phyloP scores from a whole-genome alignment of 75 land plant species.

The Pinus albicaulis region DNA sequence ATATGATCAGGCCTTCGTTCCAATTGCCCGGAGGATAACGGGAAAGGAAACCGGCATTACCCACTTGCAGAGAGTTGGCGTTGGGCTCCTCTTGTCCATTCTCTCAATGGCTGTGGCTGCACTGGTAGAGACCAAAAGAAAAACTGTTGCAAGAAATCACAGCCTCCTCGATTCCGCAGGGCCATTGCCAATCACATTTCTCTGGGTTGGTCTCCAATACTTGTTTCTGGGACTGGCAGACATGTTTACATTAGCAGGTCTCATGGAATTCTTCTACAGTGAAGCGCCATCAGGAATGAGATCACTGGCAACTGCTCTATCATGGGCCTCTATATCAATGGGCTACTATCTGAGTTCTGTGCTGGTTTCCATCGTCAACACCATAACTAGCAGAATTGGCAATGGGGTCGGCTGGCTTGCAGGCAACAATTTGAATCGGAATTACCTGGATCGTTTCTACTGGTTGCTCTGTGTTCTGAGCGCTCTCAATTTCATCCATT shows the following conservation, averaged over 20 bases:
- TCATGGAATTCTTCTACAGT: slow-evolving; percentile 64
- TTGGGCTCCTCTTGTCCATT: slow-evolving; percentile 20
- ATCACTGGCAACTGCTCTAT: slow-evolving; percentile 18
- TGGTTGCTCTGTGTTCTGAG: slow-evolving; percentile 51
- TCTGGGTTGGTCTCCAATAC: slow-evolving; percentile 58
- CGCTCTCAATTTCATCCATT: slow-evolving; percentile 34
- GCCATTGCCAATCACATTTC: slow-evolving; percentile 36
- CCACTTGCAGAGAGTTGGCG: slow-evolving; percentile 33
- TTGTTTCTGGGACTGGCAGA: slow-evolving; percentile 52
- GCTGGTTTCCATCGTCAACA: slow-evolving; percentile 36
- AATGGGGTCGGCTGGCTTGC: slow-evolving; percentile 24
- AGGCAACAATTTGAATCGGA: slow-evolving; percentile 39
- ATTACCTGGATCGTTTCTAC: slow-evolving; percentile 54
- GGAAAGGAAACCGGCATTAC: slow-evolving; percentile 30
- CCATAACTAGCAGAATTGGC: slow-evolving; percentile 11
- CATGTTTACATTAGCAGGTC: slow-evolving; percentile 46
- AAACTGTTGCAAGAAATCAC: slow-evolving; percentile 9
- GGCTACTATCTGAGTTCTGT: slow-evolving; percentile 39
- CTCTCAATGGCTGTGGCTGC: slow-evolving; percentile 38
- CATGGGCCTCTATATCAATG: slow-evolving; percentile 16
- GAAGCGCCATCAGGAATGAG: slow-evolving; percentile 48
- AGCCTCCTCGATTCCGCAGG: slow-evolving; percentile 10
- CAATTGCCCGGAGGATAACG: slow-evolving; percentile 22
- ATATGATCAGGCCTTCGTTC: slow-evolving; percentile 35
- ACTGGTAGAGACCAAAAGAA: slow-evolving; percentile 32